Conservation (phyloP, 768 basidiomycete genomes). For the Suillus clintonianus region DNA sequence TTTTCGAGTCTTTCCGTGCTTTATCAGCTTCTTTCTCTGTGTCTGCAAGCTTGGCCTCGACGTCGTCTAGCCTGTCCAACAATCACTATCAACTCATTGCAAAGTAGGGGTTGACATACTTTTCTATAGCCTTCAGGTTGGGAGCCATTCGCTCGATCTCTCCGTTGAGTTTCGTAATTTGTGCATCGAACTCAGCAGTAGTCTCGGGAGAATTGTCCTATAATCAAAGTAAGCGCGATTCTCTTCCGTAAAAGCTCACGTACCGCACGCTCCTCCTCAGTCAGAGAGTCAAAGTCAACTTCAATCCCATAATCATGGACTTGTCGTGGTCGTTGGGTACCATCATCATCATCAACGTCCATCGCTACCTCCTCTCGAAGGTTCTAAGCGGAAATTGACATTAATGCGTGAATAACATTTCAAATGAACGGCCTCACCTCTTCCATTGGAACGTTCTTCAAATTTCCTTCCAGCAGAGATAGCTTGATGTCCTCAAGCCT, state of each 20-base stretch:
- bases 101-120: conserved; percentile 44
- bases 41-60: conserved; percentile 80
- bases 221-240: neutral
- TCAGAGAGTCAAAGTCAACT: conserved; percentile 76
- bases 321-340: conserved; percentile 68
- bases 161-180: conserved; percentile 63
- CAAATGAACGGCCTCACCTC: conserved; percentile 55
- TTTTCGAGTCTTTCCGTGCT: conserved; percentile 86
- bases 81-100: neutral
- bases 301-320: conserved; percentile 88
- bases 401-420: conserved; percentile 5
- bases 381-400: conserved; percentile 47
- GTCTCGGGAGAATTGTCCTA: conserved; percentile 65
- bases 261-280: conserved; percentile 75
- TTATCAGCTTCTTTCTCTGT: conserved; percentile 93
- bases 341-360: conserved; percentile 89
- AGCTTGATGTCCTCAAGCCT: conserved; percentile 89
- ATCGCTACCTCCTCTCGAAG: conserved; percentile 85
- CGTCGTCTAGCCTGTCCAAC: conserved; percentile 69
- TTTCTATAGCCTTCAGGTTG: conserved; percentile 94
- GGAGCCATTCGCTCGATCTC: conserved; percentile 96
- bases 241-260: conserved; percentile 15
- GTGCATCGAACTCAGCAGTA: conserved; percentile 72
- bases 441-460: conserved; percentile 92
- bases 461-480: conserved; percentile 71